Base-by-base conservation (phyloP, 768 basidiomycete species). In the Saitozyma sp. region DNA sequence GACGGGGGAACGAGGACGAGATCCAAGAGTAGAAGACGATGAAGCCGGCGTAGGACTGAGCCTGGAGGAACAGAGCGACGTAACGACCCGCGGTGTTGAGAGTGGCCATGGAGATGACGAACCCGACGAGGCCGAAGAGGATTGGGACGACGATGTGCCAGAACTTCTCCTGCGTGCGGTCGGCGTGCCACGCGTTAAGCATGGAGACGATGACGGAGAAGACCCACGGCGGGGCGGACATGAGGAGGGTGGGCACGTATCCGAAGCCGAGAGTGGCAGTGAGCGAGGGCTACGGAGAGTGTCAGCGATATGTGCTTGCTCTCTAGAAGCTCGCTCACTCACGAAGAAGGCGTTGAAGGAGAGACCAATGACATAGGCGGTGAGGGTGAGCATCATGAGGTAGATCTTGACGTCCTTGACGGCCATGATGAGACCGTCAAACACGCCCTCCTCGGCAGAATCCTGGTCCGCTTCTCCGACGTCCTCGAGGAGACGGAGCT, bases 391-490 rank as follows among this genome's bases (percentile, higher is more conserved):
- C 17, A 88, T 83, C 50, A 94, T 82, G 67, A 76, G 73, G 88
- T 90, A 92, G 45, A 93, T 89, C 76, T 87, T 89, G 88, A 87
- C 86, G 71, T 93, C 91, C 17, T 82, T 82, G 59, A 90, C 48
- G 10, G 90, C 88, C 65, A 87, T 72, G 9, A 78, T 65, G 3
- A 91, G 73, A 9, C 88, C 89, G 20, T 79, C 73, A 56, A 64
- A 77, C 17, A 68, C 58, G 9, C 69, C 69, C 19, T 78, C 68
- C 14, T 80, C 79, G 9, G 79, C 82, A 63, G 84, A 81, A 39
- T 79, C 80, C 50, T 84, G 80, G 59, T 86, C 85, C 10, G 82
- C 81, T 14, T 85, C 81, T 40, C 85, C 85, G 38, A 81, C 71
- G 56, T 75, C 70, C 54, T 72, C 74, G 52, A 58, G 49, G 0